Evolutionary conservation across 176 grass and related monocot species (phyloP).

Genomic region (Eragrostis curvula): DNA sequence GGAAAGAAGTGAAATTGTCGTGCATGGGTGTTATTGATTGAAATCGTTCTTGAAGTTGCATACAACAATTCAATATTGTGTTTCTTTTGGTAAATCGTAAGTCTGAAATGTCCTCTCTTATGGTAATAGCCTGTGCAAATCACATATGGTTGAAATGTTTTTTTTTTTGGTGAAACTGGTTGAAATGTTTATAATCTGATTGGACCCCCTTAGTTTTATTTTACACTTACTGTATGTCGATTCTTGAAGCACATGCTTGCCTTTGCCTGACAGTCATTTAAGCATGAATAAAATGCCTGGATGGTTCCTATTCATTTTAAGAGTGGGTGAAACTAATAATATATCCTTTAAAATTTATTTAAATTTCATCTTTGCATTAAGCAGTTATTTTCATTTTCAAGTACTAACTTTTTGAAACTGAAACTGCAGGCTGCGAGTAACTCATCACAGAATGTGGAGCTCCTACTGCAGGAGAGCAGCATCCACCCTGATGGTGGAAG

Average conservation of each 20-base stretch:
- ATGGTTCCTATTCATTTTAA: background rate
- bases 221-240: background rate
- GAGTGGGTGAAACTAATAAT: background rate
- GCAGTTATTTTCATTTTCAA: background rate
- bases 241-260: background rate
- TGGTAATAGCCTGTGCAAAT: background rate
- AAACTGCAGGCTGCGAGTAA: slow-evolving; percentile 82
- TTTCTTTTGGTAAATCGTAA: background rate
- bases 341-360: background rate
- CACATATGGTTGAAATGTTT: slow-evolving; percentile 16
- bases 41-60: background rate
- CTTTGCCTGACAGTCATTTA: background rate
- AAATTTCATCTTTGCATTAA: background rate
- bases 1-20: background rate
- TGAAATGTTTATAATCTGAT: slow-evolving; percentile 15
- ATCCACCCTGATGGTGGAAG: slow-evolving; percentile 78
- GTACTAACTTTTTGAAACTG: slow-evolving; percentile 9
- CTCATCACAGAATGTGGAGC: slow-evolving; percentile 95
- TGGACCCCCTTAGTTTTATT: background rate
- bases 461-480: slow-evolving; percentile 98
- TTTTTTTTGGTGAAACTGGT: too few relatives aligned
- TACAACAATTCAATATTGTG: background rate
- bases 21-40: background rate
- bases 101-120: background rate
- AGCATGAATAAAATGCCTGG: background rate